phyloP scores from a whole-genome alignment of 257 asterid species.

The Nemophila menziesii region DNA sequence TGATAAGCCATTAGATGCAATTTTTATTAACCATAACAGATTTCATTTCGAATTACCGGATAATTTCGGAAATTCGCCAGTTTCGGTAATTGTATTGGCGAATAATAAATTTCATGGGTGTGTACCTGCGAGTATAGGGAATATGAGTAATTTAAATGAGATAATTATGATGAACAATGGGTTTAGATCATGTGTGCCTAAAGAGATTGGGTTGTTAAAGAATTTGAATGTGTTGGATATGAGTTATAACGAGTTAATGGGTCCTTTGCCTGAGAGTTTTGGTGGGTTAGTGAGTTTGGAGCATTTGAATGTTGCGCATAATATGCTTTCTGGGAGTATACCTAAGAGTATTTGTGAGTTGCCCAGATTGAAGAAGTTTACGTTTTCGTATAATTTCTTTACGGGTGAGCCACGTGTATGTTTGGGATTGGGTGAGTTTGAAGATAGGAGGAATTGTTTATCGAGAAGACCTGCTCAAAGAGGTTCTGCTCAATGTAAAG shows the following conservation, averaged over 20 bases:
- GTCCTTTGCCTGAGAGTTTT: conserved; percentile 48
- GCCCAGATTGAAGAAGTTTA: conserved; percentile 41
- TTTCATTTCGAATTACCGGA: conserved; percentile 36
- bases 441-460: conserved; percentile 55
- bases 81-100: conserved; percentile 62
- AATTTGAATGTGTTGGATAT: conserved; percentile 49
- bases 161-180: conserved; percentile 45
- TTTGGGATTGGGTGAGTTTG: conserved; percentile 29
- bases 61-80: conserved; percentile 37
- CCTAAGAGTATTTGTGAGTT: conserved; percentile 49
- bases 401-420: conserved; percentile 53
- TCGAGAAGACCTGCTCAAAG: conserved; percentile 49
- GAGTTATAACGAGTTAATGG: conserved; percentile 42
- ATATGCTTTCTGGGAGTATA: conserved; percentile 43
- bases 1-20: conserved; percentile 35
- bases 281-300: conserved; percentile 50
- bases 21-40: conserved; percentile 46
- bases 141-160: conserved; percentile 50
- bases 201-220: conserved; percentile 53
- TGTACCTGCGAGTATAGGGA: conserved; percentile 46
- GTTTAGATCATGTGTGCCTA: conserved; percentile 49
- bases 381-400: conserved; percentile 41
- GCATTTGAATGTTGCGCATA: conserved; percentile 47
- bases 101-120: conserved; percentile 49
- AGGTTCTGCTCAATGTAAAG: conserved; percentile 59